These are phyloP conservation scores for Pholiota conissans DNA, from an alignment of 768 basidiomycete genomes.

Conservation along the genomic window DNA sequence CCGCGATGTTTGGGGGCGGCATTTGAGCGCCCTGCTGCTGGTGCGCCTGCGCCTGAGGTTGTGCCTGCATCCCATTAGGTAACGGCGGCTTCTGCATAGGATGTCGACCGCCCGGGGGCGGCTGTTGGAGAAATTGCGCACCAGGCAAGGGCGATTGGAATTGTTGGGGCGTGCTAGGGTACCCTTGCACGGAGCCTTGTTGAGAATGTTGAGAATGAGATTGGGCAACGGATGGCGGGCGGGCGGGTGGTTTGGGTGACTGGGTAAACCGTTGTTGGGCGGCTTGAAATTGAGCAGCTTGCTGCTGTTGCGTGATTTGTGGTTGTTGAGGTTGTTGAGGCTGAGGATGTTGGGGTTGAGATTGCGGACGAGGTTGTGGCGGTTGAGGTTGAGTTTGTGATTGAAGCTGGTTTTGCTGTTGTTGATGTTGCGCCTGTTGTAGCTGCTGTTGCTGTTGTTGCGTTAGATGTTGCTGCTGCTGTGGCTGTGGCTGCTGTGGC, in stretches of 20 bases:
- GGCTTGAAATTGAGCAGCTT: background rate
- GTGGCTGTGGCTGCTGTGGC: conserved; percentile 13
- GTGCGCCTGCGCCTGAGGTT: conserved; percentile 9
- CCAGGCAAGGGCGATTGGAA: background rate
- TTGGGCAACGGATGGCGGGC: conserved; percentile 13
- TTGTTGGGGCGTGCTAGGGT: background rate
- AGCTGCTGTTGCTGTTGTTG: conserved; percentile 20
- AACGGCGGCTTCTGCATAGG: background rate
- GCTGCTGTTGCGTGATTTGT: conserved; percentile 9
- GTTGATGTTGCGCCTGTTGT: conserved; percentile 20
- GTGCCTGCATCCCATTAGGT: background rate
- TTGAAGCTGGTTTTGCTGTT: conserved; percentile 6
- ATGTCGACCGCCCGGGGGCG: background rate
- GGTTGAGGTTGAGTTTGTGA: conserved; percentile 14
- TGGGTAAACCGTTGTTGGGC: conserved; percentile 14
- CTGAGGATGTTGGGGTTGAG: conserved; percentile 14
- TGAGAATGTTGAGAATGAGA: conserved; percentile 14
- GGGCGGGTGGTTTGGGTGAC: conserved; percentile 16
- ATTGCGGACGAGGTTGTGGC: conserved; percentile 11
- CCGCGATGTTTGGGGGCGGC: background rate
- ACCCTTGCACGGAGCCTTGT: background rate
- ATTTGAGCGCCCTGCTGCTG: conserved; percentile 17
- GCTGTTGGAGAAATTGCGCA: background rate
- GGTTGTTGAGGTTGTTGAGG: conserved; percentile 18
- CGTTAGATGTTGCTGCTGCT: conserved; percentile 14